A percentile compares a stretch with the other conserved stretches of the same genome.
These are phyloP conservation scores for Cephalotrichum gorgonifer DNA, from an alignment of 2,329 filamentous ascomycete genomes.

Conservation along the genomic window DNA sequence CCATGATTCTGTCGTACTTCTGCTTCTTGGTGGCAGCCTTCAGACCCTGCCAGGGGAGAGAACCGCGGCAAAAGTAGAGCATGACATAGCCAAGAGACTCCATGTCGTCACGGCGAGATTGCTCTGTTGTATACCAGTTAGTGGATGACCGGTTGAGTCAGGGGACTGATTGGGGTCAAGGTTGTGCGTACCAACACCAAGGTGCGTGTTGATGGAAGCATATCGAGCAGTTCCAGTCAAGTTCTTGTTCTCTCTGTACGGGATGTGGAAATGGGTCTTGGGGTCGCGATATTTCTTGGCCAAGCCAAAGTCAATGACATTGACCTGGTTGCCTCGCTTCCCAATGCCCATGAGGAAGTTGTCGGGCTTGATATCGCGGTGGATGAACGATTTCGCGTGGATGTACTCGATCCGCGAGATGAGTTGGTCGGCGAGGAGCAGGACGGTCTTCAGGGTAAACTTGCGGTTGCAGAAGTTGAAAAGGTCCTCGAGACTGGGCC, in stretches of 20 bases:
- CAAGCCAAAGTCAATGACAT: constrained; percentile 97
- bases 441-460: constrained; percentile 96
- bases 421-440: constrained; percentile 92
- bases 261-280: constrained; percentile 99
- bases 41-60: constrained; percentile 94
- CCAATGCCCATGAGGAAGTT: constrained; percentile 99
- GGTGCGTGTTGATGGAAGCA: constrained; percentile 96
- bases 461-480: constrained; percentile 99
- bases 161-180: not conserved
- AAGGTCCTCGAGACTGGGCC: constrained; percentile 89
- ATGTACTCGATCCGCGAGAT: constrained; percentile 99
- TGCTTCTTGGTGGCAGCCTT: constrained; percentile 99
- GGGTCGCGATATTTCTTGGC: constrained; percentile 99
- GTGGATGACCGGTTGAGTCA: constrained; percentile 1
- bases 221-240: constrained; percentile 97
- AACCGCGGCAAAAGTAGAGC: constrained; percentile 99
- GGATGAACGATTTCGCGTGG: constrained; percentile 98
- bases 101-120: constrained; percentile 99
- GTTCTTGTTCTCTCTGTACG: constrained; percentile 99
- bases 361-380: constrained; percentile 99
- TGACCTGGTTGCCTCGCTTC: constrained; percentile 98
- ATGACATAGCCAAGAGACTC: constrained; percentile 98
- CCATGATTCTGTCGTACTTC: constrained; percentile 99
- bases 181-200: constrained; percentile 67
- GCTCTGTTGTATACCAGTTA: constrained; percentile 41